These are phyloP conservation scores for Ciborinia camelliae DNA, from an alignment of 2,329 filamentous ascomycete genomes.

Conservation along the genomic window DNA sequence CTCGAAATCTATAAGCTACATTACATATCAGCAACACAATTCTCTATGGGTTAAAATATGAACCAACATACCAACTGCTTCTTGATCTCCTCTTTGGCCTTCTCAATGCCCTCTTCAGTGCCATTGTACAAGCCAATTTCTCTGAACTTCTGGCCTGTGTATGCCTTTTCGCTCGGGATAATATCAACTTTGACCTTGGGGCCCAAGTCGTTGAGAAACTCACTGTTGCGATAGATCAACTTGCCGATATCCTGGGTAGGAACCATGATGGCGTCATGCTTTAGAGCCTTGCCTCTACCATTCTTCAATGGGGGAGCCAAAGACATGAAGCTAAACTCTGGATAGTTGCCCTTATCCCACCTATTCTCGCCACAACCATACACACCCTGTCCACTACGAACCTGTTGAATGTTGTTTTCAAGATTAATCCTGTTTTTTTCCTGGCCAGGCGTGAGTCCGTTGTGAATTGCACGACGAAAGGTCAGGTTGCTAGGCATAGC, in stretches of 20 bases:
- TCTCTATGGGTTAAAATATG: background rate
- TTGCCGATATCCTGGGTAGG: background rate
- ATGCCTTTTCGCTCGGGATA: background rate
- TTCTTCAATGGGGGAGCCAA: background rate
- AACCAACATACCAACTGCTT: background rate
- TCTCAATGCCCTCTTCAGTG: background rate
- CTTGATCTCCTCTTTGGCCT: background rate
- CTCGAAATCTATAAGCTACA: background rate
- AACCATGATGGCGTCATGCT: background rate
- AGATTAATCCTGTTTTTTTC: background rate
- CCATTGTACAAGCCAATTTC: background rate
- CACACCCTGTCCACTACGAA: background rate
- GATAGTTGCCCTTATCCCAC: background rate
- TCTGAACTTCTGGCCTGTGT: background rate
- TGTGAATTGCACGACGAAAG: background rate
- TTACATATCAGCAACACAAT: background rate
- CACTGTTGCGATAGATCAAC: background rate
- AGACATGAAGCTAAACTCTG: background rate
- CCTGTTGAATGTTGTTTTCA: background rate
- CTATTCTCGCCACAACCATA: background rate
- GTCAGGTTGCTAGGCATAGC: background rate
- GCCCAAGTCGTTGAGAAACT: accelerated
- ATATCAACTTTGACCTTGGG: background rate
- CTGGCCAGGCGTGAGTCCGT: background rate
- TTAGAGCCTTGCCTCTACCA: background rate